Percentiles rank a stretch among this genome's conserved stretches.
Evolutionary conservation across 2,329 filamentous ascomycete species (phyloP).

Genomic region (Rhinocladiella similis): DNA sequence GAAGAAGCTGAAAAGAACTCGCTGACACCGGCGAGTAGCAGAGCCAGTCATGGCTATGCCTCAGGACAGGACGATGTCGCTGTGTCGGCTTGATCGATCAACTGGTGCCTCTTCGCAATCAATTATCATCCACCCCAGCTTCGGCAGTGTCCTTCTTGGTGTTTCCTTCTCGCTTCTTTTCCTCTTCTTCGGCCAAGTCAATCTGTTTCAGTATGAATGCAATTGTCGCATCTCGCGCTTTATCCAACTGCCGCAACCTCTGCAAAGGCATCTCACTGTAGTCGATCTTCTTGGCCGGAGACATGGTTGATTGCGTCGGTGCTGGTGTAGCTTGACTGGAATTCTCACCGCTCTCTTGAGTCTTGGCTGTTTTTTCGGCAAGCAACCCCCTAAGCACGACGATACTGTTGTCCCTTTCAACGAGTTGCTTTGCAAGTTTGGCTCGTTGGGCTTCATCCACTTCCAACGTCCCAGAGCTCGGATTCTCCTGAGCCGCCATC

Average conservation of each 20-base stretch:
- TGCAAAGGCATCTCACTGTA: slow-evolving; percentile 41
- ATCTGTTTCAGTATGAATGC: slow-evolving; percentile 54
- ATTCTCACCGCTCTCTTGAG: not conserved
- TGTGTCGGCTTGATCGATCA: slow-evolving; percentile 13
- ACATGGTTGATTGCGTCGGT: not conserved
- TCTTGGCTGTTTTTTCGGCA: slow-evolving; percentile 39
- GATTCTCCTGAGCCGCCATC: slow-evolving; percentile 6
- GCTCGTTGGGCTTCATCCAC: slow-evolving; percentile 36
- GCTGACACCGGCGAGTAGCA: slow-evolving; percentile 14
- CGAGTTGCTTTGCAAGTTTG: slow-evolving; percentile 42
- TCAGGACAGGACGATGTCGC: slow-evolving; percentile 14
- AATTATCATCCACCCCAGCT: not conserved
- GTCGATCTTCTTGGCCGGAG: slow-evolving; percentile 36
- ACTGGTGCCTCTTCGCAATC: not conserved
- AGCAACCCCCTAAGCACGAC: slow-evolving; percentile 47
- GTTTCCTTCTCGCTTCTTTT: slow-evolving; percentile 9
- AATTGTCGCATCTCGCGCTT: slow-evolving; percentile 55
- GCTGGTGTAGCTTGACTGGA: not conserved
- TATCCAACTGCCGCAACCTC: slow-evolving; percentile 49
- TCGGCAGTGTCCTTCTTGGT: not conserved
- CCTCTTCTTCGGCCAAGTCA: slow-evolving; percentile 49
- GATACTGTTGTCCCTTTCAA: slow-evolving; percentile 51
- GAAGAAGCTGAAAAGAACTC: slow-evolving; percentile 33
- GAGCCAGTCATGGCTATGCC: slow-evolving; percentile 7
- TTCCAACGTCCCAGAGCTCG: slow-evolving; percentile 18